Evolutionary conservation across 345 rosid genomes (phyloP), one percentile per base, ranked within the genome.

Genomic region (Limnanthes douglasii): DNA sequence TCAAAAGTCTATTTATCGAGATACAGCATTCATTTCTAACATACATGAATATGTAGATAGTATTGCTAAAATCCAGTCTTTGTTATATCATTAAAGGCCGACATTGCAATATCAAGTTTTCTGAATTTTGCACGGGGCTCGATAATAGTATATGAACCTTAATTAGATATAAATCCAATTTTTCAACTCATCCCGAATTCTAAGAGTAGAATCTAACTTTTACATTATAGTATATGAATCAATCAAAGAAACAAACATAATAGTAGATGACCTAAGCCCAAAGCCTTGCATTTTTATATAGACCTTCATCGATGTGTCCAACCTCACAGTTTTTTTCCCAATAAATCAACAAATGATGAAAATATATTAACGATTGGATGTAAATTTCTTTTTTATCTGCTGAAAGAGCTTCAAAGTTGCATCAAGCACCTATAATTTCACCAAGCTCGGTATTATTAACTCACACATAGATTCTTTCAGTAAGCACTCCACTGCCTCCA

Each of bases 251-350:
- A 64, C 93, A 58, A 51, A 78, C 74, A 81, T 78, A 21, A 65
- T 57, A n/a, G 93, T 76, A 13, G 96, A 78, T 37, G 96, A 83
- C 49, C 78, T 62, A 40, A 64, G 65, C 34, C 93, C 93, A 34
- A 43, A 69, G 9, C 75, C 82, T 61, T 68, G 78, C 86, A 85
- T 70, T 53, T 92, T 94, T 78, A 54, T 63, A 61, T 69, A 92
- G 41, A 92, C 31, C 60, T 81, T 85, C 93, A 80, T 75, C 9
- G 93, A 78, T n/a, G 93, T 61, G 18, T 85, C 99, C 23, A 92
- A 49, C 34, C 99, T 68, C 39, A 96, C 93, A 34, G 99, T 93
- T 64, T 85, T n/a, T n/a, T 92, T n/a, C 94, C 96, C 83, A 85
- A 60, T 0, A 96, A 85, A 67, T 92, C 94, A 61, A 85, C 86